A percentile compares a stretch with the other conserved stretches of the same genome.
These are phyloP conservation scores for Ceratobasidium sp. DNA, from an alignment of 1,284 basidiomycete genomes.

Conservation along the genomic window DNA sequence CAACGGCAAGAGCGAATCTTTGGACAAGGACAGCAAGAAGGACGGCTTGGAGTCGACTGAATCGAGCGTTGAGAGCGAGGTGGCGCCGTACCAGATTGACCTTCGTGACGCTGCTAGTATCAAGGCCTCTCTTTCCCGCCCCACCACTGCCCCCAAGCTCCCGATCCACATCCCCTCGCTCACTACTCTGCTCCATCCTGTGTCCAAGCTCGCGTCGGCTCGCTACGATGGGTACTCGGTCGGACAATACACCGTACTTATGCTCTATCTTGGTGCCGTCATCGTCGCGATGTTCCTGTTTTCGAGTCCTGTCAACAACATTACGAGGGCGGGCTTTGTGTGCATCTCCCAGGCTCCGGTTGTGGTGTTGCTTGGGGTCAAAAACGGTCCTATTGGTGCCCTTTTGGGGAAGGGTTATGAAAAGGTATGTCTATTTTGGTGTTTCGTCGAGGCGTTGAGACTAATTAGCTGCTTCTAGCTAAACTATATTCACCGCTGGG, in stretches of 20 bases:
- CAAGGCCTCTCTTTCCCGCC: constrained; percentile 2
- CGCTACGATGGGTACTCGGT: constrained; percentile 43
- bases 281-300: constrained; percentile 43
- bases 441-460: background rate
- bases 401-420: constrained; percentile 46
- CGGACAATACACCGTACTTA: constrained; percentile 38
- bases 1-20: background rate
- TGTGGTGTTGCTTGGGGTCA: constrained; percentile 45
- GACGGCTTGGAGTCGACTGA: background rate
- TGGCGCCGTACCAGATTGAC: constrained; percentile 43
- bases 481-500: constrained; percentile 48
- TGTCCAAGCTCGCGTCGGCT: constrained; percentile 31
- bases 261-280: constrained; percentile 36
- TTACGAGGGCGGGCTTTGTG: constrained; percentile 45
- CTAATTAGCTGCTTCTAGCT: constrained; percentile 36
- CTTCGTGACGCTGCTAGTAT: constrained; percentile 15
- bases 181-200: constrained; percentile 44
- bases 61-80: background rate
- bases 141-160: background rate
- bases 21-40: constrained; percentile 6
- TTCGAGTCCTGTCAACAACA: constrained; percentile 44
- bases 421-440: constrained; percentile 24
- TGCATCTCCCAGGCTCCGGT: constrained; percentile 46
- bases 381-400: constrained; percentile 47
- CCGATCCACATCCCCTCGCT: constrained; percentile 43